A percentile compares a stretch with the other conserved stretches of the same genome.
Conservation (phyloP, 768 basidiomycete species). For the Pleurotus citrinopileatus region DNA sequence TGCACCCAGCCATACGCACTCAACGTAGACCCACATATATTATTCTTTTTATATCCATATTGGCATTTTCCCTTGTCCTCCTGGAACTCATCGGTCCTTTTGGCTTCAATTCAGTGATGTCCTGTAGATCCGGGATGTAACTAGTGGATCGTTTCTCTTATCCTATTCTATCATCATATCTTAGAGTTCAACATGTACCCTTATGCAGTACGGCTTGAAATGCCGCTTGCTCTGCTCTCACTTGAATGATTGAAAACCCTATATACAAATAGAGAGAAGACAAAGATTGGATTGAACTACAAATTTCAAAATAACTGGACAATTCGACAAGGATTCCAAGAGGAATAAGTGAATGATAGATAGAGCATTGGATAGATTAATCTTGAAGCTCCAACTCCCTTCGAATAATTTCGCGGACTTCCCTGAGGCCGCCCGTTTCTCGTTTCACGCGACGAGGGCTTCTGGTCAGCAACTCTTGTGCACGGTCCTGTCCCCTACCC, state of each 20-base stretch:
- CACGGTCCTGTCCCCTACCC: slow-evolving; percentile 59
- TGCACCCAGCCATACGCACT: background rate
- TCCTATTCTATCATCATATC: background rate
- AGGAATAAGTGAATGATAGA: background rate
- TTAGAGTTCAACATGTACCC: too few relatives aligned
- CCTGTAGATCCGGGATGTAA: slow-evolving; percentile 8
- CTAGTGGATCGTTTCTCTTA: background rate
- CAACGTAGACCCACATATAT: background rate
- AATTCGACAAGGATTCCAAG: background rate
- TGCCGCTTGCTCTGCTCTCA: too few relatives aligned
- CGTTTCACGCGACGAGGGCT: slow-evolving; percentile 73
- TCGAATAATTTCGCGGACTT: slow-evolving; percentile 80
- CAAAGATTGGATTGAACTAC: too few relatives aligned
- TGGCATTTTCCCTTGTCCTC: background rate
- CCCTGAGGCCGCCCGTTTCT: slow-evolving; percentile 70
- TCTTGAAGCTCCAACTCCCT: slow-evolving; percentile 74
- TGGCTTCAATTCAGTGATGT: slow-evolving; percentile 1
- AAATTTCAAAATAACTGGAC: background rate
- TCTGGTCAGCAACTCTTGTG: slow-evolving; percentile 56
- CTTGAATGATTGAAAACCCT: too few relatives aligned
- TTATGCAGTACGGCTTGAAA: too few relatives aligned
- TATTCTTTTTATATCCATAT: slow-evolving; percentile 8
- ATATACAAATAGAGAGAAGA: too few relatives aligned
- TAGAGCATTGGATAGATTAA: slow-evolving; percentile 21
- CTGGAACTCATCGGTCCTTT: too few relatives aligned